Base-by-base conservation (phyloP, 164 flowering plant species). In the Chimonanthus praecox region DNA sequence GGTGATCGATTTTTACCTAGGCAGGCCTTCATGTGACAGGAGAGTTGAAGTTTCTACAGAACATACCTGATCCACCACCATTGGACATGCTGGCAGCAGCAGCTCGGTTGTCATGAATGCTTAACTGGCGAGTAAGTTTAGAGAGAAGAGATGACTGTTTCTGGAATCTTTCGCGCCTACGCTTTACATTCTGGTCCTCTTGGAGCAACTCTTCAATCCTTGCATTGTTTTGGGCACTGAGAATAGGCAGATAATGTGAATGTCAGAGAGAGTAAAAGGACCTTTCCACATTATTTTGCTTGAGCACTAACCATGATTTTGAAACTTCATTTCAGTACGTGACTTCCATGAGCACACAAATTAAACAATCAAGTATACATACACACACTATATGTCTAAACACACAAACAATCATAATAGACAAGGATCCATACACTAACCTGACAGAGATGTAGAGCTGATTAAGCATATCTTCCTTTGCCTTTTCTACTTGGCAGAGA, bases 401-500 rank as follows among this genome's bases (percentile, higher is more conserved):
- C 60, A 54, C n/a, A 54, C 60, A 54, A 54, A 54, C 60, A 54
- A 13, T 3, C 68, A 46, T 7, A 63, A 3, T 10, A 18, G 66
- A 9, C 33, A 18, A 33, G 5, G 47, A 11, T 18, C 4, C 44
- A 20, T 13, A 15, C 5, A 72, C 73, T 51, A 73, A 95, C 99
- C 99, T 96, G 78, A 96, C 71, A 44, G 94, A 87, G 83, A 93
- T 94, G 83, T 96, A 96, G 65, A 96, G 80, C 79, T 92, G 97
- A 79, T 84, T 96, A 21, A 96, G 92, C 99, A 94, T 96, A 79
- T 96, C 99, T 87, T 96, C 98, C 78, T 92, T 96, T 4, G 99
- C 97, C 79, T 94, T 96, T 79, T 96, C 99, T 18, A 96, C 99
- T 94, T 96, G 99, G 79, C 99, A 96, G 74, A 96, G 97, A 75